Base-by-base conservation (phyloP, 1,139 yeast genomes). In the Sugiyamaella paludigena region DNA sequence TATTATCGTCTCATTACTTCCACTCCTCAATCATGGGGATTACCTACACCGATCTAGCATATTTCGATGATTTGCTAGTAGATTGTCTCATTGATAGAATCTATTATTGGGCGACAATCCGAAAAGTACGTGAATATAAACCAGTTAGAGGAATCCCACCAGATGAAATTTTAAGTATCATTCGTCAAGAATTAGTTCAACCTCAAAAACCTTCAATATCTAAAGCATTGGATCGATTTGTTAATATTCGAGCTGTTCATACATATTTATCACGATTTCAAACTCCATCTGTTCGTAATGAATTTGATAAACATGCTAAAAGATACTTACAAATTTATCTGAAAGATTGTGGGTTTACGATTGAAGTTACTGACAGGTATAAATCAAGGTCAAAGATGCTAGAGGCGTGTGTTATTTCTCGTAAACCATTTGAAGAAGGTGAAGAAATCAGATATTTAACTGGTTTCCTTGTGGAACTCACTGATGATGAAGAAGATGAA, bases 31-130 rank as follows among this genome's bases (percentile, higher is more conserved):
- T 42, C 29, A 42, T 42, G 45, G 36, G 35, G 45, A 45, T 58
- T 27, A 54, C 62, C 7, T 59, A 59, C 46, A 52, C 57, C 31
- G 67, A 79, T 69, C 75, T 78, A 67, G 82, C 85, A 51, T 77
- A 75, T 61, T 76, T 80, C 61, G 76, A 72, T 58, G 75, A 72
- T 54, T 64, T 68, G 49, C 57, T 70, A 33, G 70, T 72, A 7
- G 65, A 65, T 50, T 65, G 70, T 40, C 56, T 72, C 11, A 54
- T 72, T 12, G 75, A 72, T 51, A 57, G 65, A 43, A 52, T 65
- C 3, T 54, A 56, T 48, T 71, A 63, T 50, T 70, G 74, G 72
- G 62, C 67, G n/a, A 52, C 56, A 33, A 60, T 68, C 11, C 58
- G 75, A 36, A 71, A 72, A 49, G 64, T 71, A 9, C 55, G 64